These are phyloP conservation scores for Mrakia blollopis DNA, from an alignment of 768 basidiomycete species.

Conservation along the genomic window DNA sequence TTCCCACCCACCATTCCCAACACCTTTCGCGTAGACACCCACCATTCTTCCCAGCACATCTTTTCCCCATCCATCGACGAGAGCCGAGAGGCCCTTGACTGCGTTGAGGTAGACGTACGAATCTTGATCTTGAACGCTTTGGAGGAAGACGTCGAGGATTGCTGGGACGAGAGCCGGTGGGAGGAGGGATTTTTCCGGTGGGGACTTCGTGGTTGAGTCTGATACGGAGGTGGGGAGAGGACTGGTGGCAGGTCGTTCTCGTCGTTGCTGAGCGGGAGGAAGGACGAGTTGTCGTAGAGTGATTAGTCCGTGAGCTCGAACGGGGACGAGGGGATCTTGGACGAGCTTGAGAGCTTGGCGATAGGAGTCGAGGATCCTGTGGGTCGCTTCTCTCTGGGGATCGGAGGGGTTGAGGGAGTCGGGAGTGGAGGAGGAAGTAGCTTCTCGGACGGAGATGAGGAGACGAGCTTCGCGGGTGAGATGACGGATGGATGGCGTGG, in stretches of 20 bases:
- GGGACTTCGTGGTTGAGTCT: conserved; percentile 1
- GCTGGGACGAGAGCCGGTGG: conserved; percentile 64
- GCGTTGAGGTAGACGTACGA: conserved; percentile 93
- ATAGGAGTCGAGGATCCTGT: conserved; percentile 57
- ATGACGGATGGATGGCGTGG: conserved; percentile 53
- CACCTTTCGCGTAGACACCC: conserved; percentile 53
- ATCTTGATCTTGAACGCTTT: conserved; percentile 81
- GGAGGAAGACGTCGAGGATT: conserved; percentile 79
- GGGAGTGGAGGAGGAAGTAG: conserved; percentile 34
- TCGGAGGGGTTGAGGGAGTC: conserved; percentile 33
- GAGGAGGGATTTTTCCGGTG: conserved; percentile 44
- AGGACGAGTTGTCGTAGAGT: conserved; percentile 72
- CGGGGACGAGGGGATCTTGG: conserved; percentile 86
- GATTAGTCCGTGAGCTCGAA: conserved; percentile 85
- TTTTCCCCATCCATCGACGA: conserved; percentile 72
- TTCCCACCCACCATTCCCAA: conserved; percentile 43
- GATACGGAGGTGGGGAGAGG: conserved; percentile 16
- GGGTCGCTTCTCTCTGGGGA: background rate
- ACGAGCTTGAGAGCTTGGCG: conserved; percentile 81
- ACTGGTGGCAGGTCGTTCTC: conserved; percentile 36
- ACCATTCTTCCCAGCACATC: conserved; percentile 66
- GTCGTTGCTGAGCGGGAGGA: conserved; percentile 38
- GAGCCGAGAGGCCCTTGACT: conserved; percentile 78
- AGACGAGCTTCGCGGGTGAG: conserved; percentile 73
- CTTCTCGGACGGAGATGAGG: conserved; percentile 68